These are phyloP conservation scores for Straminergon stramineum DNA, from an alignment of 225 moss, liverwort and hornwort species.

Conservation along the genomic window DNA sequence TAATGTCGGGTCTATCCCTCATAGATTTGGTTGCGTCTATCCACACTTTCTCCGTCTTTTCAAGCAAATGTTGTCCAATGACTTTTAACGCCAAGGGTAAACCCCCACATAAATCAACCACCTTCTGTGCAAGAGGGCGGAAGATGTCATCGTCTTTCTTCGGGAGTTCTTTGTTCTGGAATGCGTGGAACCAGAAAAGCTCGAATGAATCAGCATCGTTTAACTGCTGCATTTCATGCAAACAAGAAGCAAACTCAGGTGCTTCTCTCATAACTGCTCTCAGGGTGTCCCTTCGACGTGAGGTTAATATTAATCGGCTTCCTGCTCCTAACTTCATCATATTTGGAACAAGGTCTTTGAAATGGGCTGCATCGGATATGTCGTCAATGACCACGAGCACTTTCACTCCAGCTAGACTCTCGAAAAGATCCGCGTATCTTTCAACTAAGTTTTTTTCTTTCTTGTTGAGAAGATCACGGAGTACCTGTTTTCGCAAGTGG, in stretches of 20 bases:
- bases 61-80: constrained; percentile 3
- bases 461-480: neutral
- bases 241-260: neutral
- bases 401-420: neutral
- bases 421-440: neutral
- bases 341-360: constrained; percentile 11
- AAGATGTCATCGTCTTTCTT: neutral
- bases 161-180: neutral
- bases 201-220: neutral
- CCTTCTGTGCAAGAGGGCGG: neutral
- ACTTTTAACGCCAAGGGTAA: constrained; percentile 15
- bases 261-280: neutral
- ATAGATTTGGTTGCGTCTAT: neutral
- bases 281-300: neutral
- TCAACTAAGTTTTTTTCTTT: neutral
- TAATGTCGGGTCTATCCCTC: neutral
- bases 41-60: neutral
- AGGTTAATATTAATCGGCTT: constrained; percentile 20
- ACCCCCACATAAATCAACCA: neutral
- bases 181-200: constrained; percentile 19
- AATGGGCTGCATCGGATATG: neutral
- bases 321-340: neutral
- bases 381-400: constrained; percentile 23
- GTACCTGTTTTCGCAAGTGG: neutral
- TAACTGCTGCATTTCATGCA: neutral